Evolutionary conservation across 2,329 filamentous ascomycete species (phyloP), one percentile per base, ranked within the genome.

Genomic region (Colletotrichum costaricense): DNA sequence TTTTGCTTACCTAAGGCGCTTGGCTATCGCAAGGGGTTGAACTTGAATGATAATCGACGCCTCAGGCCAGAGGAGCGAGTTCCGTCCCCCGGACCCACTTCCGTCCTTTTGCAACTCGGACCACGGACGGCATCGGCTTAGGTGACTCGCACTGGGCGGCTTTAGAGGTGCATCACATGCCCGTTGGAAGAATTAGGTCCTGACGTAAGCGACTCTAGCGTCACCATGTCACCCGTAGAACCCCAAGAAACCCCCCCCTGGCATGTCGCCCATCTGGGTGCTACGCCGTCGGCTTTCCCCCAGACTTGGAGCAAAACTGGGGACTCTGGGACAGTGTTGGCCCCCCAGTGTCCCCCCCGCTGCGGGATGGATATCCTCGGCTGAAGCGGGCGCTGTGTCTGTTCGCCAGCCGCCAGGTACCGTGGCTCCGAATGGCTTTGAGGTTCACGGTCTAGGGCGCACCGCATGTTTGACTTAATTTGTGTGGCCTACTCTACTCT

Each of bases 361-460:
- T 70, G 63, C 62, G 68, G 67, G 67, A 74, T 75, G 77, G 77
- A 77, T 78, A 78, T 76, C 77, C 77, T 78, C 77, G 77, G 71
- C 71, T 73, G 71, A 73, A 73, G 67, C 62, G 67, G 67, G 62
- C 62, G 46, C 56, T 73, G 75, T 64, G 72, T 67, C 74, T 73
- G 72, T 63, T 72, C 58, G 57, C 67, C 60, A 73, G 62, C 56
- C 60, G 71, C 56, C 55, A 66, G 71, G 71, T 71, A 52, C 71
- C 56, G 71, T 73, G 71, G 67, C 71, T 71, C 59, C 56, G 71
- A 71, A 71, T 57, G 71, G 71, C 71, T 71, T 66, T 66, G 71
- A 66, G 56, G 60, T 71, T 71, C 71, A 73, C 71, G 71, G 67
- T n/a, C 71, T 73, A 72, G 68, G 58, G 63, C 52, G 72, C 38